These are phyloP conservation scores for Typha latifolia DNA, from an alignment of 176 grass and related monocot species.

Conservation along the genomic window DNA sequence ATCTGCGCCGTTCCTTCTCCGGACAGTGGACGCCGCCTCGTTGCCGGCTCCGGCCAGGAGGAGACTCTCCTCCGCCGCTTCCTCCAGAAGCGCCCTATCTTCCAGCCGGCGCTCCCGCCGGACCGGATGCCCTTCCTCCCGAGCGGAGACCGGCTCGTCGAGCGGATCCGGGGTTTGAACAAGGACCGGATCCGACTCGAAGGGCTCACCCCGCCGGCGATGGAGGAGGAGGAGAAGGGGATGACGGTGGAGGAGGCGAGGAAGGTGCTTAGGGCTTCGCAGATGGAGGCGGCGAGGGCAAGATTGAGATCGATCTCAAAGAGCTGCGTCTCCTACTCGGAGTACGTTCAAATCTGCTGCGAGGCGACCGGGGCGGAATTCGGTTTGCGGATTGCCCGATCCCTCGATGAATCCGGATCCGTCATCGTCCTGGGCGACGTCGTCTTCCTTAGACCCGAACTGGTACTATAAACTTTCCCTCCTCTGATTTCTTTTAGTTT, in stretches of 20 bases:
- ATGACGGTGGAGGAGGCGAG: constrained; percentile 56
- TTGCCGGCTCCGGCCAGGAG: constrained; percentile 9
- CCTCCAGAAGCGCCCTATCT: constrained; percentile 61
- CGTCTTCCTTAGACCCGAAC: constrained; percentile 83
- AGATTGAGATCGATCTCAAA: constrained; percentile 37
- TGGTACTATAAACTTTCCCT: constrained; percentile 38
- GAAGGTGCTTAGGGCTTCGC: constrained; percentile 65
- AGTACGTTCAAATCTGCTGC: constrained; percentile 60
- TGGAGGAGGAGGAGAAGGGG: background rate
- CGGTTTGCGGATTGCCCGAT: constrained; percentile 51
- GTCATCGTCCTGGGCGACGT: constrained; percentile 73
- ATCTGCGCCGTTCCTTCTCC: background rate
- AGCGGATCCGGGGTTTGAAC: constrained; percentile 68
- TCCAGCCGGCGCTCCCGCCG: constrained; percentile 49
- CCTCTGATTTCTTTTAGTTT: constrained; percentile 3
- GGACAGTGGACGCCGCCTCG: background rate
- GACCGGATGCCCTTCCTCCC: constrained; percentile 22
- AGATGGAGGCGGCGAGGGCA: constrained; percentile 64
- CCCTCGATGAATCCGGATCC: constrained; percentile 78
- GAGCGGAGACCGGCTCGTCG: constrained; percentile 37
- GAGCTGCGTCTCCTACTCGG: constrained; percentile 43
- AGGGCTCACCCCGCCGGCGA: constrained; percentile 40
- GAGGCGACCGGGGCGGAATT: constrained; percentile 39
- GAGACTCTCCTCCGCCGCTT: constrained; percentile 40
- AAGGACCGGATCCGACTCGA: constrained; percentile 60